Base-by-base conservation (phyloP, 2,329 filamentous ascomycete genomes). In the Colletotrichum eleusines region DNA sequence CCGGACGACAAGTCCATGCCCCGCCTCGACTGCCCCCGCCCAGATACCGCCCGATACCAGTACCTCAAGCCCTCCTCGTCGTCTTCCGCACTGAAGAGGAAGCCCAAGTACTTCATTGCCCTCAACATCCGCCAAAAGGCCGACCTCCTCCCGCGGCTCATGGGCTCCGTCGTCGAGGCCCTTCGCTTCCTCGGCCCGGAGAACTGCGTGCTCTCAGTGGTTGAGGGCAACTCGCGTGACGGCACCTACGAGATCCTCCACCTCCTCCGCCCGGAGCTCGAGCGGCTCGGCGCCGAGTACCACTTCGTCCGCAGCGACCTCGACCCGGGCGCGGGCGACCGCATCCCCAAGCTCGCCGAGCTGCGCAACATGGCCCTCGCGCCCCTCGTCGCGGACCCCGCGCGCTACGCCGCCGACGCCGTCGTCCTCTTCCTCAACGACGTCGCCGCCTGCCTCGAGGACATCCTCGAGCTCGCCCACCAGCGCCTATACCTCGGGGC, bases 141-240 rank as follows among this genome's bases (percentile, higher is more conserved):
- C 2, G 55, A 75, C 0, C 73, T 89, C 3, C 81, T 89, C 8
- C 84, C 86, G 0, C 83, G 84, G 1, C 79, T 89, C 1, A 74
- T 90, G 14, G 84, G 86, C 1, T 86, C 84, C 35, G 80, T 89
- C 12, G 70, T 89, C 33, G 83, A 88, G 73, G 80, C 79, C 1
- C 81, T 87, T 6, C 78, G 76, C 0, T 87, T 86, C 73, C 80
- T 90, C 0, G 86, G 87, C 0, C 82, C 85, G 0, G 72, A 82
- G 14, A 80, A 81, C 63, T 89, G 86, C 73, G 84, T 82, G 0
- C 77, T 90, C 1, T 88, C 86, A 1, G 84, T 89, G 28, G 81
- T 89, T 16, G 87, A 89, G 72, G 87, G 87, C 16, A 81, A 86
- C 74, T 89, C 87, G 0, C 74, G 81, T 26, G 87, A 90, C 69